Evolutionary conservation across 306 rosid genomes (phyloP).

Genomic region (Boehmeria nivea): DNA sequence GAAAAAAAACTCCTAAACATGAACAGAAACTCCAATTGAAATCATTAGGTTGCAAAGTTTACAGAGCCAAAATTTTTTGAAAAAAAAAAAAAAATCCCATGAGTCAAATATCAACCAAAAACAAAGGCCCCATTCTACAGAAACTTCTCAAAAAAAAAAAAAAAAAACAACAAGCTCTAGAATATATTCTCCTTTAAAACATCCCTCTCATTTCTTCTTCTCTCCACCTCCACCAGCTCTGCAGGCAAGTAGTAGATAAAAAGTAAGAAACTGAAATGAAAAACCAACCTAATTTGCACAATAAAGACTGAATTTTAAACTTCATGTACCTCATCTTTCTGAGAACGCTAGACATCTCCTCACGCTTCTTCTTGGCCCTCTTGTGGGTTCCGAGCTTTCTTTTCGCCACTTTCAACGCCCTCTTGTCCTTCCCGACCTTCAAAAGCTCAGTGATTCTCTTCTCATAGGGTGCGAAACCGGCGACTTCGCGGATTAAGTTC

Average conservation of each 20-base stretch:
- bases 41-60: no score
- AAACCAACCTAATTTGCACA: neutral
- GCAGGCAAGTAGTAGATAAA: conserved; percentile 15
- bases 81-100: no score
- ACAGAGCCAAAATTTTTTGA: no score
- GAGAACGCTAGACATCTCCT: conserved; percentile 84
- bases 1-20: no score
- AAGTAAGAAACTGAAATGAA: neutral
- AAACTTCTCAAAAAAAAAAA: no score
- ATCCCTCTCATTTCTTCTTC: conserved; percentile 73
- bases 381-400: conserved; percentile 90
- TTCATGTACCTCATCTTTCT: conserved; percentile 70
- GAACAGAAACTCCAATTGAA: no score
- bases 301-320: neutral
- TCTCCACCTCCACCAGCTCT: conserved; percentile 88
- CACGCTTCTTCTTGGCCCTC: conserved; percentile 88
- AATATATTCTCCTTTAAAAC: no score
- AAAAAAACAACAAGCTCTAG: no score
- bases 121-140: no score
- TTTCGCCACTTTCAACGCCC: conserved; percentile 78
- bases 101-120: no score
- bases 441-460: conserved; percentile 90
- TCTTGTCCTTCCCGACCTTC: conserved; percentile 94
- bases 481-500: conserved; percentile 71
- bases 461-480: conserved; percentile 90